A percentile compares a stretch with the other conserved stretches of the same genome.
phyloP scores from a whole-genome alignment of 2,329 filamentous ascomycete species.

The Venturia carpophila region DNA sequence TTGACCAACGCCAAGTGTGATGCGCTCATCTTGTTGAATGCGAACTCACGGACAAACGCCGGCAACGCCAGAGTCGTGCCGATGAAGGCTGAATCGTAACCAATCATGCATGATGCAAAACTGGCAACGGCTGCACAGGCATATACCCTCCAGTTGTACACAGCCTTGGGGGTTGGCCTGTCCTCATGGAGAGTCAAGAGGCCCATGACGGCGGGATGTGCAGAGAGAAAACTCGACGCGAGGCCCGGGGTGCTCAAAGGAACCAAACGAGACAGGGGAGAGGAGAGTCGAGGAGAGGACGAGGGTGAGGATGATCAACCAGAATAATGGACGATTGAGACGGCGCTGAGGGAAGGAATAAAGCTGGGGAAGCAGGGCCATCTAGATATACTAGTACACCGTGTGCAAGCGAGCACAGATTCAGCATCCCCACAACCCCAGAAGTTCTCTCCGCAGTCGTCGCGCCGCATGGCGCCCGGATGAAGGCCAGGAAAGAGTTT shows the following conservation, averaged over 20 bases:
- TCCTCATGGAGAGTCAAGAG: constrained; percentile 37
- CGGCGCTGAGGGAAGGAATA: not conserved
- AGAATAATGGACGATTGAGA: not conserved
- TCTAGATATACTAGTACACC: constrained; percentile 4
- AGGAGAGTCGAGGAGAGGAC: no score
- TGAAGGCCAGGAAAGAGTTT: constrained; percentile 10
- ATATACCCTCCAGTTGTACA: constrained; percentile 55
- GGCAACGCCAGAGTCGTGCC: constrained; percentile 65
- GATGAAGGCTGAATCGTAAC: constrained; percentile 68
- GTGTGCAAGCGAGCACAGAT: not conserved
- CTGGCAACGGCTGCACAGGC: constrained; percentile 47
- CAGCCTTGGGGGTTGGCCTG: constrained; percentile 47
- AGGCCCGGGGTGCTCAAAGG: not conserved
- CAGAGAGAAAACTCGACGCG: not conserved
- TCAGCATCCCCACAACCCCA: not conserved
- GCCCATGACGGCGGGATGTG: constrained; percentile 28
- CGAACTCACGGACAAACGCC: constrained; percentile 63
- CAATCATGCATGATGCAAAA: constrained; percentile 52
- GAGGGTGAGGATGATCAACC: constrained; percentile 1
- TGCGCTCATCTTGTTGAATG: constrained; percentile 45
- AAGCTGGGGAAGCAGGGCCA: not conserved
- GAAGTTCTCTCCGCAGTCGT: not conserved
- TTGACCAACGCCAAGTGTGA: constrained; percentile 52
- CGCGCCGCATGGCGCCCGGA: not conserved
- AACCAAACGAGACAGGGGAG: not conserved